These are phyloP conservation scores for Emericellopsis atlantica DNA, from an alignment of 2,329 filamentous ascomycete species.

Conservation along the genomic window DNA sequence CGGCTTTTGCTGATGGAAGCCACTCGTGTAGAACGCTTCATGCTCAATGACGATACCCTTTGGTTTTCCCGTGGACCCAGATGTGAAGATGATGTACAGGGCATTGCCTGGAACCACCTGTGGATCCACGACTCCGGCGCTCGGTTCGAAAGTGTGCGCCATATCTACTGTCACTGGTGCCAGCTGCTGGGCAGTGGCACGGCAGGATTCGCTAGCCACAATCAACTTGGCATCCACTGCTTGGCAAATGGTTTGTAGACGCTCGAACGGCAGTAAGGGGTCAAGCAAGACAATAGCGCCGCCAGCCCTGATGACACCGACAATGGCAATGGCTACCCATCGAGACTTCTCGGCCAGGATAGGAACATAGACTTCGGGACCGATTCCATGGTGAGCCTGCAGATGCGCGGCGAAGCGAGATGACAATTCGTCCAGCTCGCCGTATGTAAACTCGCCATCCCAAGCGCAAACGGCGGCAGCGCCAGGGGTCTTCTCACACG, in stretches of 20 bases:
- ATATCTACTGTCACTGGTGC: neutral
- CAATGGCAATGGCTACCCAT: constrained; percentile 1
- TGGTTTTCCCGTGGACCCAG: constrained; percentile 10
- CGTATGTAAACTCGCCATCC: constrained; percentile 26
- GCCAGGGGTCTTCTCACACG: constrained; percentile 14
- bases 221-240: too few relatives aligned
- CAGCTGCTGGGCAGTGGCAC: neutral
- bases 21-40: constrained; percentile 5
- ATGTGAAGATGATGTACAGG: constrained; percentile 12
- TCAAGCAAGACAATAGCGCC: constrained; percentile 3
- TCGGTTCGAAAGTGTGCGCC: neutral
- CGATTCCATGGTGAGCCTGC: neutral
- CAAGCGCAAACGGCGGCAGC: constrained; percentile 23
- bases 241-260: too few relatives aligned
- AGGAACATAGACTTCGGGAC: neutral
- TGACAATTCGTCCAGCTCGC: constrained; percentile 12
- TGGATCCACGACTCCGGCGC: constrained; percentile 2
- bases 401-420: constrained; percentile 5
- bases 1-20: too few relatives aligned
- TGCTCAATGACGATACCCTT: constrained; percentile 11
- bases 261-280: constrained; percentile 1
- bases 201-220: neutral
- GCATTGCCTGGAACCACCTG: too few relatives aligned
- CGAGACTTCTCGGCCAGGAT: constrained; percentile 3
- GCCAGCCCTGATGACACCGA: constrained; percentile 4